phyloP scores from a whole-genome alignment of 129 eudicot genomes.

The Flaveria ramosissima region DNA sequence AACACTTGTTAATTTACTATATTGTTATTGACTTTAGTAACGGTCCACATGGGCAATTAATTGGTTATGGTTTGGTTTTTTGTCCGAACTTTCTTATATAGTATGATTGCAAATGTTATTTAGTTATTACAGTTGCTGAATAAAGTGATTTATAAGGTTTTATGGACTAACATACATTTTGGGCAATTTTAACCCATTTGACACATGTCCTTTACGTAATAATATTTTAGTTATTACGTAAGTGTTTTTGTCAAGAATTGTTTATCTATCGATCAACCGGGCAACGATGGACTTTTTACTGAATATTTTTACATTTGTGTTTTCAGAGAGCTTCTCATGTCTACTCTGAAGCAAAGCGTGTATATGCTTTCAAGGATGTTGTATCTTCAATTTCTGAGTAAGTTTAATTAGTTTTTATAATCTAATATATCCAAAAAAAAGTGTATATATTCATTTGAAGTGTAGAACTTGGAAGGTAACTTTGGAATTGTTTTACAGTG shows the following conservation, averaged over 20 bases:
- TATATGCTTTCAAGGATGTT: conserved; percentile 79
- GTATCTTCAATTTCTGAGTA: conserved; percentile 71
- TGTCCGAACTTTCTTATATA: not conserved
- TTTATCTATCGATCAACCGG: too few species aligned
- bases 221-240: too few species aligned
- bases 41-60: too few species aligned
- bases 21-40: too few species aligned
- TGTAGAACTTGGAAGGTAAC: not conserved
- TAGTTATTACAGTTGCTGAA: too few species aligned
- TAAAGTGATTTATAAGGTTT: not conserved
- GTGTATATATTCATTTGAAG: not conserved
- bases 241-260: too few species aligned
- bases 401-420: conserved; percentile 1
- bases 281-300: not conserved
- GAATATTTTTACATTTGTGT: conserved; percentile 8
- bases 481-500: conserved; percentile 45
- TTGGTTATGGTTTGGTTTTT: too few species aligned
- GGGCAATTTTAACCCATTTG: too few species aligned
- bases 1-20: not conserved
- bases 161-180: too few species aligned
- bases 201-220: too few species aligned
- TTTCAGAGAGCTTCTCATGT: conserved; percentile 83
- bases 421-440: not conserved
- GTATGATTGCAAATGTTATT: not conserved
- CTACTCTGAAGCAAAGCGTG: conserved; percentile 86